Base-by-base conservation (phyloP, 2,329 filamentous ascomycete genomes). In the Knufia petricola region DNA sequence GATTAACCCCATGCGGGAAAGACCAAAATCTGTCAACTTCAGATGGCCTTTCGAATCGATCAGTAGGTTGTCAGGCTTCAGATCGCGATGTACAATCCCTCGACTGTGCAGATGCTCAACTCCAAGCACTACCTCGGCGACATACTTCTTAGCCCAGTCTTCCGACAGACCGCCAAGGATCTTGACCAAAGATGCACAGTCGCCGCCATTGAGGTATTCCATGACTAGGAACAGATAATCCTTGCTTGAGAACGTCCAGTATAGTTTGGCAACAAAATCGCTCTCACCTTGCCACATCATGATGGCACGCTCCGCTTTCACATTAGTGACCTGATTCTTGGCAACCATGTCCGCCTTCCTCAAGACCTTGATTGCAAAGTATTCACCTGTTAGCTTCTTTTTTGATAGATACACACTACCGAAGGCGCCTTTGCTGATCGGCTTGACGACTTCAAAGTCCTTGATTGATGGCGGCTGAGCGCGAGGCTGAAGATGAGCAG, bases 261-360 rank as follows among this genome's bases (percentile, higher is more conserved):
- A 98, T 10, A 98, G 76, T 70, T 98, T 98, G 21, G 92, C 92
- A 50, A 98, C 92, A 64, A 98, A 98, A 52, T 98, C 92, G 64
- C 94, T 98, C 66, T 96, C 88, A 19, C 92, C 92, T 69, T 98
- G 92, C 87, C 92, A 96, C 92, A 98, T 98, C 92, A 98, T 96
- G 63, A 98, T 98, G 19, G 94, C 94, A 57, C 92, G 80, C 68
- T 98, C 92, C 7, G 94, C 92, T 68, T 98, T 96, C 61, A 98
- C 92, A 62, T 98, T 98, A 58, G 92, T 95, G 58, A 98, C 89
- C 64, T 98, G 92, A 64, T 98, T 98, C 69, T 98, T 98, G 53
- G 92, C 92, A 54, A 98, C 87, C 92, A 98, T 98, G 72, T 98
- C 92, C n/a, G 92, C 89, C 68, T 98, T 98, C 64, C 96, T 96